Evolutionary conservation across 2,329 filamentous ascomycete genomes (phyloP).

Genomic region (Exophiala oligosperma): DNA sequence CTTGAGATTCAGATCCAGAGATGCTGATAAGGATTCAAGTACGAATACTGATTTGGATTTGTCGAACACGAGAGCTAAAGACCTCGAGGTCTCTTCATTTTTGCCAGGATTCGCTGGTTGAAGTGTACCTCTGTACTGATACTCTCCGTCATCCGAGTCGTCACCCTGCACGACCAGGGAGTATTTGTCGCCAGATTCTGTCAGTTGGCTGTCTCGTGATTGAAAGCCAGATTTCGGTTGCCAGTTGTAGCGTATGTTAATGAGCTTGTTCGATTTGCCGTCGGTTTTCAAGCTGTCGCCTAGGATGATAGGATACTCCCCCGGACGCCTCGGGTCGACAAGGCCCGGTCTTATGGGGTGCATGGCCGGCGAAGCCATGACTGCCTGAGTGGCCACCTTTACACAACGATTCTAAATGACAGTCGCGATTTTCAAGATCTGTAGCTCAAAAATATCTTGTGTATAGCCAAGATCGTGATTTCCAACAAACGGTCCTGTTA

Average conservation of each 20-base stretch:
- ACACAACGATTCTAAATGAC: background rate
- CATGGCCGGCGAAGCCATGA: conserved; percentile 23
- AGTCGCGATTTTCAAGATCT: no score
- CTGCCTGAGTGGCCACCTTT: background rate
- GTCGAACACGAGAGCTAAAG: conserved; percentile 69
- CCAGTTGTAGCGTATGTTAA: conserved; percentile 49
- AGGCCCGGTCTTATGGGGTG: conserved; percentile 16
- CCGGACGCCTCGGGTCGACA: conserved; percentile 32
- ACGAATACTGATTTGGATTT: conserved; percentile 72
- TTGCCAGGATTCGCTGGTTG: conserved; percentile 2
- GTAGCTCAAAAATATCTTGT: no score
- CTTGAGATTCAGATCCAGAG: conserved; percentile 83
- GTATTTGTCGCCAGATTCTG: conserved; percentile 15
- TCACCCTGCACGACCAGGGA: conserved; percentile 15
- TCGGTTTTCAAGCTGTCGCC: conserved; percentile 42
- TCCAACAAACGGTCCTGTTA: no score
- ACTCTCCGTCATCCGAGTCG: conserved; percentile 12
- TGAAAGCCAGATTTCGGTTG: conserved; percentile 40
- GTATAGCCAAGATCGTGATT: no score
- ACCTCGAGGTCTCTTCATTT: conserved; percentile 32
- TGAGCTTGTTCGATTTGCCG: conserved; percentile 26
- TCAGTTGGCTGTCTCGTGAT: conserved; percentile 18
- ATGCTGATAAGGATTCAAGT: conserved; percentile 77
- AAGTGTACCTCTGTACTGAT: conserved; percentile 11
- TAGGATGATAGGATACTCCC: conserved; percentile 48